Evolutionary conservation across 1,139 yeast genomes (phyloP).

Genomic region (Suhomyces taliae): DNA sequence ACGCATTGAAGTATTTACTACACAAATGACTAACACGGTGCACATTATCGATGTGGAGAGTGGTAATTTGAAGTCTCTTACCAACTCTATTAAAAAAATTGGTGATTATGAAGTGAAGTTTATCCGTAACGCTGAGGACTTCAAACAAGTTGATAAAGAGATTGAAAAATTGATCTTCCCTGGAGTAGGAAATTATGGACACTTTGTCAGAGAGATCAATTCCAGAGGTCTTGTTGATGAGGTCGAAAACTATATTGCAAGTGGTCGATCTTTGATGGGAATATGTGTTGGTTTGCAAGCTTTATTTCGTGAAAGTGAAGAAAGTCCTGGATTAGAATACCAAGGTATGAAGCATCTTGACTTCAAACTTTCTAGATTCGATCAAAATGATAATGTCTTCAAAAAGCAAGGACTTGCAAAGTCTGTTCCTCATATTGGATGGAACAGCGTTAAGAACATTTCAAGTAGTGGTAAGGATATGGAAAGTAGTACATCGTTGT

Average conservation of each 20-base stretch:
- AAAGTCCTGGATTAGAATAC: conserved; percentile 52
- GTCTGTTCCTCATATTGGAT: conserved; percentile 94
- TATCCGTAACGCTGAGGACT: conserved; percentile 43
- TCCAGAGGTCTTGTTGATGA: conserved; percentile 66
- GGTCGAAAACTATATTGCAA: conserved; percentile 58
- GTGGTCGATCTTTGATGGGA: conserved; percentile 89
- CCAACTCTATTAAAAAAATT: conserved; percentile 76
- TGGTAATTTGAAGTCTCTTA: conserved; percentile 86
- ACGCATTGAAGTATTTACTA: too few species aligned
- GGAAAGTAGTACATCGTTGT: conserved; percentile 38
- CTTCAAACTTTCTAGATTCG: conserved; percentile 58
- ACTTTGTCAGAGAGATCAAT: conserved; percentile 72
- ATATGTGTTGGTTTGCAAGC: conserved; percentile 95
- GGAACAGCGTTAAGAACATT: conserved; percentile 57
- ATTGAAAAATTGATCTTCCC: conserved; percentile 71
- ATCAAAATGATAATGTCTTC: conserved; percentile 41
- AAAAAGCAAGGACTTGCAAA: conserved; percentile 35
- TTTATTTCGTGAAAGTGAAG: conserved; percentile 72
- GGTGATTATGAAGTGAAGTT: conserved; percentile 63
- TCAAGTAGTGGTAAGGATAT: conserved; percentile 17
- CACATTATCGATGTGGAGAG: conserved; percentile 92
- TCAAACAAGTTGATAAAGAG: conserved; percentile 33
- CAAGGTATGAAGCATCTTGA: conserved; percentile 57
- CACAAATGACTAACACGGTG: conserved; percentile 30
- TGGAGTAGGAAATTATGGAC: conserved; percentile 97